Evolutionary conservation across 345 rosid species (phyloP).

Genomic region (Trapa incisa): DNA sequence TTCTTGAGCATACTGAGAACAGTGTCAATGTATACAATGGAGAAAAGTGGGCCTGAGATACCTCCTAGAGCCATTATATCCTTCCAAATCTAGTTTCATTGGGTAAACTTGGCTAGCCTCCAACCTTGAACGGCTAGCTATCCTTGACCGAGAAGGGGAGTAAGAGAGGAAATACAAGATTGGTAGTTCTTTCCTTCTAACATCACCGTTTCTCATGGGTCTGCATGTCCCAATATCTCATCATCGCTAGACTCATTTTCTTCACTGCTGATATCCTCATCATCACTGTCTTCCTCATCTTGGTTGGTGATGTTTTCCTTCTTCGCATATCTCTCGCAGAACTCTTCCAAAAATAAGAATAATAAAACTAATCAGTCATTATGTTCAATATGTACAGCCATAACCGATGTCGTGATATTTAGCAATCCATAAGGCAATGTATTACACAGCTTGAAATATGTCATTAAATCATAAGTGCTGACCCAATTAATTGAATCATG

Average conservation of each 20-base stretch:
- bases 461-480: not conserved
- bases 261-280: conserved; percentile 42
- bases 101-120: not conserved
- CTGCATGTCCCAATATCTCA: conserved; percentile 51
- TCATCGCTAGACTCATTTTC: conserved; percentile 37
- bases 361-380: not conserved
- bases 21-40: not conserved
- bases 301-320: conserved; percentile 28
- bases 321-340: conserved; percentile 47
- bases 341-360: conserved; percentile 23
- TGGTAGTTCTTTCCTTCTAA: not conserved
- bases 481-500: not conserved
- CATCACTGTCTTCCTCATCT: conserved; percentile 26
- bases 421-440: too few species aligned
- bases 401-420: too few species aligned
- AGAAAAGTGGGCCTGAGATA: not conserved
- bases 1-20: too few species aligned
- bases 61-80: not conserved
- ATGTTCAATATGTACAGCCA: not conserved
- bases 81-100: not conserved
- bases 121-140: not conserved
- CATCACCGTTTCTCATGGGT: conserved; percentile 19
- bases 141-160: not conserved
- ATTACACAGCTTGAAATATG: too few species aligned
- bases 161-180: not conserved